Evolutionary conservation across 257 asterid species (phyloP).

Genomic region (Ligustrum vulgare): DNA sequence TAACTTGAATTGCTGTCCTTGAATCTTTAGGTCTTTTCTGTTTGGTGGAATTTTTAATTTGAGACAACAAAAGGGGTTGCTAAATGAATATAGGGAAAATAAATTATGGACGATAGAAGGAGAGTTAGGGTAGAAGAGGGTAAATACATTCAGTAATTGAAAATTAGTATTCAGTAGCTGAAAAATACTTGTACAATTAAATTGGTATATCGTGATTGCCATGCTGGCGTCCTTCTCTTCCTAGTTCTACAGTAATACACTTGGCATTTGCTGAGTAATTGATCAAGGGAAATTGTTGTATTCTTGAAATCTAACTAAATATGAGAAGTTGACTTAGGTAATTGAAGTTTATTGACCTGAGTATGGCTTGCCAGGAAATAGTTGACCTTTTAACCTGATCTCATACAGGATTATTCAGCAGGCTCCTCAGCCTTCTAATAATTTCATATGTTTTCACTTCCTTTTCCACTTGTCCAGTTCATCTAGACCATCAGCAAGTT

Average conservation of each 20-base stretch:
- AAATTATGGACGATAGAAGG: neutral
- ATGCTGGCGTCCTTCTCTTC: neutral
- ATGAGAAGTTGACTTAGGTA: neutral
- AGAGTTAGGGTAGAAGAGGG: neutral
- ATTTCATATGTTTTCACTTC: neutral
- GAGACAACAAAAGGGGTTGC: neutral
- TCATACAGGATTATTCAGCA: slow-evolving; percentile 1
- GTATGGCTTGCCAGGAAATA: slow-evolving; percentile 3
- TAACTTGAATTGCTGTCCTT: slow-evolving; percentile 25
- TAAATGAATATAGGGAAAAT: neutral
- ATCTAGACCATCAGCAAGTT: neutral
- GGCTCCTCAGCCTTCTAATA: neutral
- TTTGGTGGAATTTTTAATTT: slow-evolving; percentile 10
- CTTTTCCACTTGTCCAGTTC: slow-evolving; percentile 11
- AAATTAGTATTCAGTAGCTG: neutral
- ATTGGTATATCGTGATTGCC: neutral
- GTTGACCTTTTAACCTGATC: slow-evolving; percentile 9
- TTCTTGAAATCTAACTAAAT: neutral
- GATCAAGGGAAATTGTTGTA: neutral
- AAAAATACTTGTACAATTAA: neutral
- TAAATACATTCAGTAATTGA: neutral
- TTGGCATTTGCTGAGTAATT: neutral
- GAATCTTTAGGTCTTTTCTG: slow-evolving; percentile 15
- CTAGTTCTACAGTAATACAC: neutral
- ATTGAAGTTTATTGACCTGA: slow-evolving; percentile 13